Conservation (phyloP, 2,329 filamentous ascomycete genomes). For the Claviceps citrina region DNA sequence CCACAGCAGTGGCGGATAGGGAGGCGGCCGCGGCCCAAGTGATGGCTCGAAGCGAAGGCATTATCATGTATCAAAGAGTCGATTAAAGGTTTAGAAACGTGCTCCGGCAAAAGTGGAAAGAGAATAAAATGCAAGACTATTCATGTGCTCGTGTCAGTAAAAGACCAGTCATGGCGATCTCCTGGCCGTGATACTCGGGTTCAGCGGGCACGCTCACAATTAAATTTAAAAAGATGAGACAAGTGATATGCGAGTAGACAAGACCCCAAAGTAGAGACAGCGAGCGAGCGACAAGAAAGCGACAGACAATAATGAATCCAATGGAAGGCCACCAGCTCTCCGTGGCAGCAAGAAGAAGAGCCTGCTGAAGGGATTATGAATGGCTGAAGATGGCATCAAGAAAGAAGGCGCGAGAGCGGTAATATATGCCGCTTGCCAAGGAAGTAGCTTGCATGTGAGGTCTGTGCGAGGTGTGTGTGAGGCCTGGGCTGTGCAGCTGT, state of each 20-base stretch:
- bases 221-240: background rate
- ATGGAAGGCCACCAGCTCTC: background rate
- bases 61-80: slow-evolving; percentile 17
- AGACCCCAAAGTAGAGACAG: background rate
- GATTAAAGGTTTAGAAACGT: background rate
- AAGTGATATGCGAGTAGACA: background rate
- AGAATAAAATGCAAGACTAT: too few species aligned
- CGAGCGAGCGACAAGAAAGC: background rate
- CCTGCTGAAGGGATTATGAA: background rate
- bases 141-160: too few species aligned
- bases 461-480: too few species aligned
- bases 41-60: slow-evolving; percentile 40
- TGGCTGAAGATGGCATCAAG: background rate
- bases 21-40: slow-evolving; percentile 35
- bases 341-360: background rate
- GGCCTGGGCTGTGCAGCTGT: background rate
- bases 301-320: background rate
- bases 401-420: background rate
- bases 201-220: background rate
- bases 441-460: background rate
- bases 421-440: too few species aligned
- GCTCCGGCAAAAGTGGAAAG: too few species aligned
- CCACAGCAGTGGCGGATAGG: slow-evolving; percentile 35
- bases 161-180: background rate
- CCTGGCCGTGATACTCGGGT: background rate